These are phyloP conservation scores for Curvularia sp. DNA, from an alignment of 2,329 filamentous ascomycete species.

Conservation along the genomic window DNA sequence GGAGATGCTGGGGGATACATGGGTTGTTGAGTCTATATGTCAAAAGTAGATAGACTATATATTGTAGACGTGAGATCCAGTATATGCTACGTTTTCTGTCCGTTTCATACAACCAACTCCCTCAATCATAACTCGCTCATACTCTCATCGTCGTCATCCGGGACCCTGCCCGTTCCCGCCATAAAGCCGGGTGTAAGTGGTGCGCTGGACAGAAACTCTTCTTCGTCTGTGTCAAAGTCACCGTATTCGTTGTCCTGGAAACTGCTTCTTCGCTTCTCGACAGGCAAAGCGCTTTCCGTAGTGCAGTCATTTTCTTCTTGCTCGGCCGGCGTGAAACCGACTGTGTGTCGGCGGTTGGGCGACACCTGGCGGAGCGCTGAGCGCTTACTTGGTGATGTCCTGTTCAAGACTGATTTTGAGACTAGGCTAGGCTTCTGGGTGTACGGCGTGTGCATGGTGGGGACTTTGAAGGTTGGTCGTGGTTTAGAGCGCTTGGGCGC, in stretches of 20 bases:
- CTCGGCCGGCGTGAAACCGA: constrained; percentile 32
- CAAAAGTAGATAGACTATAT: background rate
- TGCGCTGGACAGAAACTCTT: constrained; percentile 51
- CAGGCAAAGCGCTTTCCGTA: constrained; percentile 4
- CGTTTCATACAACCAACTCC: background rate
- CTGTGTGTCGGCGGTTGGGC: constrained; percentile 44
- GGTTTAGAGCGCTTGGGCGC: constrained; percentile 54
- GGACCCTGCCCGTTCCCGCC: constrained; percentile 31
- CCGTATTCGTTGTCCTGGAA: constrained; percentile 26
- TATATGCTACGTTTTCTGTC: background rate
- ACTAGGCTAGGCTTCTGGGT: constrained; percentile 22
- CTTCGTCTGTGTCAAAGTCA: constrained; percentile 51
- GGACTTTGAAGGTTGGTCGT: constrained; percentile 40
- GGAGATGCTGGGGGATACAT: background rate
- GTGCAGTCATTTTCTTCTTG: constrained; percentile 19
- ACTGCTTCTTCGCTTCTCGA: constrained; percentile 28
- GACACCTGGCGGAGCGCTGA: constrained; percentile 42
- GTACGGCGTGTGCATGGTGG: constrained; percentile 40
- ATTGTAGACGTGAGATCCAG: background rate
- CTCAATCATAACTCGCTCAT: background rate
- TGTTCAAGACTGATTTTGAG: constrained; percentile 25
- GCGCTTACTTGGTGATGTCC: constrained; percentile 34
- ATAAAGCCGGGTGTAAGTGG: constrained; percentile 43
- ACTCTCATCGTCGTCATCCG: constrained; percentile 30
- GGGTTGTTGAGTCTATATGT: background rate